Conservation (phyloP, 306 rosid genomes). For the Begonia masoniana region DNA sequence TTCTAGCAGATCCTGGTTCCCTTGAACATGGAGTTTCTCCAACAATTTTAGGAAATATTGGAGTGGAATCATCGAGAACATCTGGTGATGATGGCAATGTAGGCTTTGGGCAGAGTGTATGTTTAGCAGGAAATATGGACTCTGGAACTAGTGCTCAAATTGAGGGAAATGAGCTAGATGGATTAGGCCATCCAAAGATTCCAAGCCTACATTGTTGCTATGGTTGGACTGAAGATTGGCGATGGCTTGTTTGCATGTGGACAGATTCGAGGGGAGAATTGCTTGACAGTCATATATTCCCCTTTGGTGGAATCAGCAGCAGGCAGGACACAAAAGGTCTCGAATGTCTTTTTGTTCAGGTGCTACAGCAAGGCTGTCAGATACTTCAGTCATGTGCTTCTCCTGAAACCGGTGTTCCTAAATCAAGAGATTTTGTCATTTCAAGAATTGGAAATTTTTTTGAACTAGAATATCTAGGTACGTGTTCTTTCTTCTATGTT, state of each 20-base stretch:
- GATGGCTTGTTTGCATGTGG: conserved; percentile 97
- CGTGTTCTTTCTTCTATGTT: neutral
- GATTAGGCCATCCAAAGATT: conserved; percentile 32
- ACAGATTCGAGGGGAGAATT: conserved; percentile 96
- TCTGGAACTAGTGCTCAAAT: conserved; percentile 49
- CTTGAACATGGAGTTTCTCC: conserved; percentile 67
- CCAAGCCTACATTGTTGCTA: conserved; percentile 98
- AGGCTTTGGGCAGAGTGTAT: conserved; percentile 40
- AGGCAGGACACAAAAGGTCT: conserved; percentile 98
- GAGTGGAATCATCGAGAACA: conserved; percentile 62
- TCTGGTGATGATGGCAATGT: conserved; percentile 70
- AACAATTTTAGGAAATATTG: conserved; percentile 32
- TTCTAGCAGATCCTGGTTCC: conserved; percentile 94
- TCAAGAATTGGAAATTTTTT: conserved; percentile 90
- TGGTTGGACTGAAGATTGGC: conserved; percentile 99
- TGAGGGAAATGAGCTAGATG: conserved; percentile 65
- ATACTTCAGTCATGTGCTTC: conserved; percentile 73
- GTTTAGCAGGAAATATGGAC: conserved; percentile 49
- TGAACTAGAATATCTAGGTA: conserved; percentile 97
- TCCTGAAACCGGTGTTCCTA: conserved; percentile 55
- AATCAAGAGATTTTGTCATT: conserved; percentile 90
- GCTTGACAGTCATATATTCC: conserved; percentile 81
- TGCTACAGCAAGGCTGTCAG: conserved; percentile 94
- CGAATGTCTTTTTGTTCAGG: conserved; percentile 89
- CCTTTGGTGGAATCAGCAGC: conserved; percentile 98